Percentiles rank a stretch among this genome's conserved stretches.
phyloP scores from a whole-genome alignment of 208 protist species.

The Acanthamoeba culbertsoni region DNA sequence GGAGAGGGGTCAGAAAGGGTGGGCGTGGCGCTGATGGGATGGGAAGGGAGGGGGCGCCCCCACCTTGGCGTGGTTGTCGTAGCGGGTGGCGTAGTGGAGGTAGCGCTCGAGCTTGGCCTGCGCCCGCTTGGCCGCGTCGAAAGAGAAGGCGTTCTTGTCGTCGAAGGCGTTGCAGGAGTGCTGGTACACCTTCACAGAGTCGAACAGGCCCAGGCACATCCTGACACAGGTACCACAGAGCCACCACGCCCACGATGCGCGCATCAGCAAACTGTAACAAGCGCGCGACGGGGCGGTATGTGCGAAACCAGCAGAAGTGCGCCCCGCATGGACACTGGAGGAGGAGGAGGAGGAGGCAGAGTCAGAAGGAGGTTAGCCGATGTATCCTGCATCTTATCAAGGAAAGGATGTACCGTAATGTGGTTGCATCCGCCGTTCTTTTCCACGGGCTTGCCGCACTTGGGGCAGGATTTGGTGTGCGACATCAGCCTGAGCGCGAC shows the following conservation, averaged over 20 bases:
- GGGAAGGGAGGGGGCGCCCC: too few relatives aligned
- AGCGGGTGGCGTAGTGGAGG: background rate
- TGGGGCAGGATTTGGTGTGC: constrained; percentile 70
- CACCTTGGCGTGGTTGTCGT: constrained; percentile 31
- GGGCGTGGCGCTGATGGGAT: too few relatives aligned
- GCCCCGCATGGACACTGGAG: background rate
- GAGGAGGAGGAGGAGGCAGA: background rate
- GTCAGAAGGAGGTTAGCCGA: too few relatives aligned
- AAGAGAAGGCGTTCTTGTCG: constrained; percentile 1
- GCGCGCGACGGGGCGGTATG: too few relatives aligned
- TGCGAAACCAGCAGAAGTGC: constrained; percentile 30
- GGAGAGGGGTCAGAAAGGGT: too few relatives aligned
- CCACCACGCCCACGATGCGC: too few relatives aligned
- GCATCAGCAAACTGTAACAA: too few relatives aligned
- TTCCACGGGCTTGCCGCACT: constrained; percentile 69
- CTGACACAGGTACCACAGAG: too few relatives aligned
- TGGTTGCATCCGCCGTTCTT: constrained; percentile 79
- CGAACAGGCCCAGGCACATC: constrained; percentile 17
- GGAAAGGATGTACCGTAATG: constrained; percentile 32
- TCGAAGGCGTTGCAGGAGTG: constrained; percentile 40
- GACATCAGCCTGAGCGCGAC: background rate
- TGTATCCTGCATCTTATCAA: too few relatives aligned
- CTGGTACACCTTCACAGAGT: background rate
- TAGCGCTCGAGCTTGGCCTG: constrained; percentile 33
- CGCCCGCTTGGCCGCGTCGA: background rate